Evolutionary conservation across 768 basidiomycete species (phyloP).

Genomic region (Asterophora parasitica): DNA sequence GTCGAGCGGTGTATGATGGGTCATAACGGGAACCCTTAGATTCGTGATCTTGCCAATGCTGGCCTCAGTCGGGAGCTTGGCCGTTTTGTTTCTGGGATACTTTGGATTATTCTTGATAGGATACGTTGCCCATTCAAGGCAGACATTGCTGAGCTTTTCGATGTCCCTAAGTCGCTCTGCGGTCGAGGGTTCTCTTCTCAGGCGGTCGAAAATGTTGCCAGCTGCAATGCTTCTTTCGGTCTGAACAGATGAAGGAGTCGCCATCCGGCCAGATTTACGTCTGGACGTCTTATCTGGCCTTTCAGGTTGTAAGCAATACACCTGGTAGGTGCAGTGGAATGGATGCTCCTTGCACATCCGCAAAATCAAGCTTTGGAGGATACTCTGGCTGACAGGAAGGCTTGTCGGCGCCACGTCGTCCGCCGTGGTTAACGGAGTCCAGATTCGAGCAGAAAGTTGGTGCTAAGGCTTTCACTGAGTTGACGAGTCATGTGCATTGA

Average conservation of each 20-base stretch:
- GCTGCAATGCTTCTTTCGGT: slow-evolving; percentile 65
- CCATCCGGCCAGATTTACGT: slow-evolving; percentile 44
- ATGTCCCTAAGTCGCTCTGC: slow-evolving; percentile 44
- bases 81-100: slow-evolving; percentile 37
- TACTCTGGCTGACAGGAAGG: slow-evolving; percentile 41
- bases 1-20: slow-evolving; percentile 65
- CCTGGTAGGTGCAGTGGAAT: slow-evolving; percentile 88
- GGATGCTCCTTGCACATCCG: slow-evolving; percentile 88
- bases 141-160: slow-evolving; percentile 59
- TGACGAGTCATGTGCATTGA: neutral
- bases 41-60: slow-evolving; percentile 45
- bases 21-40: slow-evolving; percentile 80
- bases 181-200: slow-evolving; percentile 36
- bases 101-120: slow-evolving; percentile 20
- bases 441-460: slow-evolving; percentile 89
- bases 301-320: slow-evolving; percentile 63
- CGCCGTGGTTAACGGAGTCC: slow-evolving; percentile 30
- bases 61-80: slow-evolving; percentile 39
- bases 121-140: slow-evolving; percentile 59
- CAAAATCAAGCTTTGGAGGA: slow-evolving; percentile 59
- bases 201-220: slow-evolving; percentile 48
- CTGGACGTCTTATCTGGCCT: slow-evolving; percentile 20
- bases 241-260: slow-evolving; percentile 36
- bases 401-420: too few species aligned
- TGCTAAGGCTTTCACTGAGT: slow-evolving; percentile 36